Evolutionary conservation across 2,329 filamentous ascomycete genomes (phyloP), one percentile per base, ranked within the genome.

Genomic region (Monosporascus ibericus): DNA sequence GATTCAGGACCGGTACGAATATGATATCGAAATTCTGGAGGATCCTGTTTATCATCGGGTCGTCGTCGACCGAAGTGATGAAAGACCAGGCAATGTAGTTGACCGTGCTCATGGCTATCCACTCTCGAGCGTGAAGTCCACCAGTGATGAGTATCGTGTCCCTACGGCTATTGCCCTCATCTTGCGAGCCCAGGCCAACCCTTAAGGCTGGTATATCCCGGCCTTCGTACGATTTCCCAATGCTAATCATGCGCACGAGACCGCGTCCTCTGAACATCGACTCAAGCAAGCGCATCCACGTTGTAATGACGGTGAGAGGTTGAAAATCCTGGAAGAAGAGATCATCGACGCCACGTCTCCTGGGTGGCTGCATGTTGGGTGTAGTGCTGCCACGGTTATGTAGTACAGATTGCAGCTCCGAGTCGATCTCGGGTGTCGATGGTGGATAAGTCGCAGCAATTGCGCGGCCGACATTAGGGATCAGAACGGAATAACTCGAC

Each of bases 251-350:
- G 49, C 82, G 77, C 42, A 92, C 87, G 60, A 91, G 85, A 0
- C 85, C 86, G 0, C 90, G 86, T 8, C 57, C 57, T 30, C 51
- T 58, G 67, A 96, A 97, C 81, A 97, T 91, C 52, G 90, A 92
- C 44, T 90, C 83, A 59, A 96, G 80, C 39, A 96, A 79, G 48
- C 84, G 85, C 86, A 97, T 92, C 94, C 94, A 99, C 37, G 87
- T 88, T n/a, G 81, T 74, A 52, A 95, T 88, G 44, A 80, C 91
- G 3, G 87, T 84, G 22, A 95, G 76, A 2, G 92, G 90, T 65
- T 96, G 94, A 68, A 96, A 99, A 65, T 96, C 85, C 49, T 84
- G 81, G 72, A 99, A 97, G 74, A 96, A 97, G 39, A 95, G 76
- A 64, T 91, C 90, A 53, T 86, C 81, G n/a, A 73, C 64, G 52